A percentile compares a stretch with the other conserved stretches of the same genome.
phyloP scores from a whole-genome alignment of 495 filamentous ascomycete species.

The Tuber umbilicatum region DNA sequence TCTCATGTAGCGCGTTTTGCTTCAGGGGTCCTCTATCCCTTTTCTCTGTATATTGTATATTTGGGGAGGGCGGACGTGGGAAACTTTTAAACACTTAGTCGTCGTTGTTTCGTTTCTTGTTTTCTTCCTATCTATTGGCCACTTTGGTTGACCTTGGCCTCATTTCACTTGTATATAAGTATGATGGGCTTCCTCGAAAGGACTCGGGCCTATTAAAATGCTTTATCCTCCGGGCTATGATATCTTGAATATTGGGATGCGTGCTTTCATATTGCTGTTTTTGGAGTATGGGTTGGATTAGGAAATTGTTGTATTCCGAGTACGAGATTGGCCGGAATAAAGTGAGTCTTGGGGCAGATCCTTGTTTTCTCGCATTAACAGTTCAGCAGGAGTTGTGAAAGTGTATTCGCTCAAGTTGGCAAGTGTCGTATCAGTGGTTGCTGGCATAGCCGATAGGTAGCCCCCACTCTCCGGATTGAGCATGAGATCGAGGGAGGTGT shows the following conservation, averaged over 20 bases:
- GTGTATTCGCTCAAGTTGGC: neutral
- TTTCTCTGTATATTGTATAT: conserved; percentile 1
- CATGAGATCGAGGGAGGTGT: neutral
- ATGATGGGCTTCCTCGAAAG: neutral
- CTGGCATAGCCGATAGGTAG: neutral
- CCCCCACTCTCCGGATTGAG: neutral
- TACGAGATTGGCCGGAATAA: neutral
- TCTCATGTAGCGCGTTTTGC: neutral
- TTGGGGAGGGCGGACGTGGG: neutral
- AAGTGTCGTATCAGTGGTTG: neutral
- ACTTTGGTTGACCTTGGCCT: neutral
- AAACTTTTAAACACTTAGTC: neutral
- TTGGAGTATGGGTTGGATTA: neutral
- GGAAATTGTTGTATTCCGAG: neutral
- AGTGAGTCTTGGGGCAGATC: neutral
- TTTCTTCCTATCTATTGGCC: neutral
- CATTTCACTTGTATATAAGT: conserved; percentile 1
- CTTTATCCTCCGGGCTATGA: neutral
- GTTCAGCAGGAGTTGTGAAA: neutral
- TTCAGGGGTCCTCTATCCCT: neutral
- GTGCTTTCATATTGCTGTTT: neutral
- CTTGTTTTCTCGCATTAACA: neutral
- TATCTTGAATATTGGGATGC: neutral
- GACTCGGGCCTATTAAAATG: neutral
- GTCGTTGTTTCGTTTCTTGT: neutral